A percentile compares a stretch with the other conserved stretches of the same genome.
These are phyloP conservation scores for Termitomyces sp. DNA, from an alignment of 768 basidiomycete genomes.

Conservation along the genomic window DNA sequence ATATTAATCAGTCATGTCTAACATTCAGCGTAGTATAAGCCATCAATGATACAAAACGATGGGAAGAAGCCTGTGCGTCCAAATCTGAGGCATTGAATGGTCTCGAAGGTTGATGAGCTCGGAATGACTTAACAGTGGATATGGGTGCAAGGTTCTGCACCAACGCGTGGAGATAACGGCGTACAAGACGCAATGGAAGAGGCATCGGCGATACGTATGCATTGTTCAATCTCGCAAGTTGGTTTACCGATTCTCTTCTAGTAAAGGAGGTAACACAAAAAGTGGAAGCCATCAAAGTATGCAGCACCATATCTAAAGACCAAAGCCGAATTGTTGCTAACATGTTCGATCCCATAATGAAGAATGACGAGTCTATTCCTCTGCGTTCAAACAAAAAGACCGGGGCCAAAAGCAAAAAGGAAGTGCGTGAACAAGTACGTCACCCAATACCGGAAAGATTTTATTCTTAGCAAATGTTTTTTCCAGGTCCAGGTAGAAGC, in stretches of 20 bases:
- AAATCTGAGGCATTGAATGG: background rate
- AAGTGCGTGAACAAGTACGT: conserved; percentile 61
- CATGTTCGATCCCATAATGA: background rate
- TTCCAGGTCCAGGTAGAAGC: conserved; percentile 55
- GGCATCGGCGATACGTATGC: conserved; percentile 38
- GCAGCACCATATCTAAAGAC: background rate
- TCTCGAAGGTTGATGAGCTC: background rate
- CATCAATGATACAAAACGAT: conserved; percentile 75
- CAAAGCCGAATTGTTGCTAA: background rate
- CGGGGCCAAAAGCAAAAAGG: conserved; percentile 69
- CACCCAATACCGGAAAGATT: background rate
- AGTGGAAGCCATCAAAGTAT: conserved; percentile 58
- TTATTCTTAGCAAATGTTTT: background rate
- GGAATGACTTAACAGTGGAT: conserved; percentile 48
- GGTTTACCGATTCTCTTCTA: conserved; percentile 16
- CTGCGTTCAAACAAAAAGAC: conserved; percentile 65
- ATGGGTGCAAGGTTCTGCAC: conserved; percentile 40
- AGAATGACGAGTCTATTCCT: conserved; percentile 67
- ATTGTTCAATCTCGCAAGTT: background rate
- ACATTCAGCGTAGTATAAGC: conserved; percentile 45
- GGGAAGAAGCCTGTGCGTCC: conserved; percentile 63
- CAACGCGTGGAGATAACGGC: conserved; percentile 16
- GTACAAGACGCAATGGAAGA: conserved; percentile 35
- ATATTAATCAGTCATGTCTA: background rate
- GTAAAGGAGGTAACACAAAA: conserved; percentile 54